A percentile compares a stretch with the other conserved stretches of the same genome.
Evolutionary conservation across 805 yeast species (phyloP).

Genomic region (Wickerhamiella alocasiicola): DNA sequence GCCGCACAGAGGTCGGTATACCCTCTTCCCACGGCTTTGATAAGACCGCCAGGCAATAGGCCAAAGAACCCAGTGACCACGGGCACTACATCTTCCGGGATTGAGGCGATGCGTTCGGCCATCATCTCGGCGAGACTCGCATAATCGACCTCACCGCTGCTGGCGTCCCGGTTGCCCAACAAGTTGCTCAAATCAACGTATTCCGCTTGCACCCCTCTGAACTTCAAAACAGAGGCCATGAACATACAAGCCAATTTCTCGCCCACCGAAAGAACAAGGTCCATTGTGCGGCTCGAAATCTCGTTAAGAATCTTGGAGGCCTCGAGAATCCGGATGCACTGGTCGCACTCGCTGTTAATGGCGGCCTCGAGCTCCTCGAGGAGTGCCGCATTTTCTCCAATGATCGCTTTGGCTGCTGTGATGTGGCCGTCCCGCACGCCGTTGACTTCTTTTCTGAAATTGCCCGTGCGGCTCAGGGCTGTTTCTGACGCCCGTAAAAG

Average conservation of each 20-base stretch:
- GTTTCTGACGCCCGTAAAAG: conserved; percentile 69
- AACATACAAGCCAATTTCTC: conserved; percentile 85
- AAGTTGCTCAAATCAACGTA: conserved; percentile 60
- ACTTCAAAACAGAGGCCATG: conserved; percentile 76
- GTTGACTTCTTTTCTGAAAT: conserved; percentile 44
- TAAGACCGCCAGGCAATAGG: conserved; percentile 84
- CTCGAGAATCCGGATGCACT: conserved; percentile 55
- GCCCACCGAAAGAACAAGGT: conserved; percentile 83
- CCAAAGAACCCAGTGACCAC: conserved; percentile 96
- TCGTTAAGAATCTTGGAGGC: conserved; percentile 92
- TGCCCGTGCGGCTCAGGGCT: conserved; percentile 24
- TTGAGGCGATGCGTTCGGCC: conserved; percentile 33
- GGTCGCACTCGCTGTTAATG: conserved; percentile 52
- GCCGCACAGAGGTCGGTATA: conserved; percentile 98
- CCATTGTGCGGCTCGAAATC: conserved; percentile 76
- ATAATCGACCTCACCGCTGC: conserved; percentile 48
- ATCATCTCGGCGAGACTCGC: conserved; percentile 37
- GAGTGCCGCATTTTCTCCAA: conserved; percentile 34
- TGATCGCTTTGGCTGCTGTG: conserved; percentile 47
- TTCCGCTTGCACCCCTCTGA: conserved; percentile 62
- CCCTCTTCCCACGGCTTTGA: conserved; percentile 92
- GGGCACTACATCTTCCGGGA: conserved; percentile 43
- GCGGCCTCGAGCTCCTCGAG: conserved; percentile 43
- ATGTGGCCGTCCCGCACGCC: conserved; percentile 69
- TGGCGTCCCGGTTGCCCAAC: conserved; percentile 39